Percentiles rank a stretch among this genome's conserved stretches.
These are phyloP conservation scores for Phytopythium ostracodes DNA, from an alignment of 352 stramenopile genomes.

Conservation along the genomic window DNA sequence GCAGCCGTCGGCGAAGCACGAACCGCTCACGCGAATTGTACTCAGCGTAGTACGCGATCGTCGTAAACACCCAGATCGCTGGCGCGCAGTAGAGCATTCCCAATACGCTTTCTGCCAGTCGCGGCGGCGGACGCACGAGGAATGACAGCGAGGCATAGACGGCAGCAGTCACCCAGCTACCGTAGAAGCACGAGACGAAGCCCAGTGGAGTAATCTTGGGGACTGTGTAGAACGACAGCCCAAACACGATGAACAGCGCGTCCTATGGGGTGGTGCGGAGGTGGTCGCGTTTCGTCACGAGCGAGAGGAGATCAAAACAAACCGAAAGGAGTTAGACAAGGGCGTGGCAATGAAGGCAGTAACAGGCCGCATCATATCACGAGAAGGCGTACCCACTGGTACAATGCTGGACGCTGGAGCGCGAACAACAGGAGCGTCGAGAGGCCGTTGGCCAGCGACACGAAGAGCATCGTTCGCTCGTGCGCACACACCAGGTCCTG, in stretches of 20 bases:
- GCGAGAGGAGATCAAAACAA: too few species aligned
- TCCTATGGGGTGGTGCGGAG: constrained; percentile 28
- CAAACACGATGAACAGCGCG: constrained; percentile 79
- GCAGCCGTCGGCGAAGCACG: constrained; percentile 54
- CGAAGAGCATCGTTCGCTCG: constrained; percentile 70
- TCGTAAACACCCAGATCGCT: constrained; percentile 82
- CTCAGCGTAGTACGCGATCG: constrained; percentile 84
- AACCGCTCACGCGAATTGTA: constrained; percentile 82
- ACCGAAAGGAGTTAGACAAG: not conserved
- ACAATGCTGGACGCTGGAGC: constrained; percentile 64
- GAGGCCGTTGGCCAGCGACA: constrained; percentile 69
- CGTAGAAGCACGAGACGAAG: constrained; percentile 69
- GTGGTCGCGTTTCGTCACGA: too few species aligned
- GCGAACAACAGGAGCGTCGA: constrained; percentile 63
- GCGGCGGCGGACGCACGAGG: constrained; percentile 38
- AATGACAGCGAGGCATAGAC: constrained; percentile 58
- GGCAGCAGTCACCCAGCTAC: constrained; percentile 59
- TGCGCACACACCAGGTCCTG: constrained; percentile 60
- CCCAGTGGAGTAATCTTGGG: constrained; percentile 79
- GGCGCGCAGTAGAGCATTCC: constrained; percentile 66
- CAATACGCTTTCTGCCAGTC: constrained; percentile 45
- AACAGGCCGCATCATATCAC: not conserved
- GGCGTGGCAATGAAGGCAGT: not conserved
- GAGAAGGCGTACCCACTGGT: constrained; percentile 63
- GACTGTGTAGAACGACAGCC: constrained; percentile 82